Evolutionary conservation across 257 asterid genomes (phyloP).

Genomic region (Echium plantagineum): DNA sequence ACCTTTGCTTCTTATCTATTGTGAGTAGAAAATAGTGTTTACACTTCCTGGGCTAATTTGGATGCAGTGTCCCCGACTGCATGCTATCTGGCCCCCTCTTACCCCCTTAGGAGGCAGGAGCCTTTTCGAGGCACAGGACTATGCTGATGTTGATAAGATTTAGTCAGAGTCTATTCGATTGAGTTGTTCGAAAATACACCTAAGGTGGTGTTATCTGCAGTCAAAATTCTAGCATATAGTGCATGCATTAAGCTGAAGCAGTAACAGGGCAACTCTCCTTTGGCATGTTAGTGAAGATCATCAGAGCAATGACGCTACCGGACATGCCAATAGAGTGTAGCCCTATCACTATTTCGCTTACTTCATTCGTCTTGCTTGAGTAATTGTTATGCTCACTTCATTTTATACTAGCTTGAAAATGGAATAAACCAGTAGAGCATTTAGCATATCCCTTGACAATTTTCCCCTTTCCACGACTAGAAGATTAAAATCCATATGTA

Average conservation of each 20-base stretch:
- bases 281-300: conserved; percentile 26
- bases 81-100: too few species aligned
- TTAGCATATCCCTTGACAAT: conserved; percentile 24
- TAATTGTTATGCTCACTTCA: conserved; percentile 3
- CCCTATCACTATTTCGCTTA: conserved; percentile 39
- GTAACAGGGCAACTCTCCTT: conserved; percentile 60
- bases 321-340: conserved; percentile 44
- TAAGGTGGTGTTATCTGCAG: too few species aligned
- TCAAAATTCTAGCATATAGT: too few species aligned
- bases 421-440: conserved; percentile 27
- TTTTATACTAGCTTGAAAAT: neutral
- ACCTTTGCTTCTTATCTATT: too few species aligned
- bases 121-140: too few species aligned
- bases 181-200: too few species aligned
- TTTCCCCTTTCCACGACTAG: conserved; percentile 15
- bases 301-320: neutral
- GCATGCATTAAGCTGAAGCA: conserved; percentile 23
- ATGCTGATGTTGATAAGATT: too few species aligned
- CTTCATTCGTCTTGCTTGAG: neutral
- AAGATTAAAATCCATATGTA: neutral
- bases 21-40: too few species aligned
- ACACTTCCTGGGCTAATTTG: too few species aligned
- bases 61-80: too few species aligned
- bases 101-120: too few species aligned
- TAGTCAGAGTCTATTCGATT: too few species aligned